Evolutionary conservation across 768 basidiomycete genomes (phyloP).

Genomic region (Lactifluus rugatus): DNA sequence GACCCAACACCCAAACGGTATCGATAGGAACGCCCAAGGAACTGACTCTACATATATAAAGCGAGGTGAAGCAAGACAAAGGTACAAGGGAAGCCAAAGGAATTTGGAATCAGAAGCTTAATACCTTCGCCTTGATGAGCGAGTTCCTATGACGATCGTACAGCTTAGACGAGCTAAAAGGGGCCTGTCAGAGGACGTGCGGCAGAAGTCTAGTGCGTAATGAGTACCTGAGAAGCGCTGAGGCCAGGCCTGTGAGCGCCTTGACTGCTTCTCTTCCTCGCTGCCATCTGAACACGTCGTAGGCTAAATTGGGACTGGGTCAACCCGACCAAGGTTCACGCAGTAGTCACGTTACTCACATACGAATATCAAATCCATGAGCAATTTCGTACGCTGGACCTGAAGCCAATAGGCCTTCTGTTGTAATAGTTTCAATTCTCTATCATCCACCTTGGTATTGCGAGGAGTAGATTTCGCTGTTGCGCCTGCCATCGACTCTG

Average conservation of each 20-base stretch:
- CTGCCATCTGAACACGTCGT: conserved; percentile 65
- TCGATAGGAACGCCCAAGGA: conserved; percentile 1
- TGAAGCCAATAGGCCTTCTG: conserved; percentile 72
- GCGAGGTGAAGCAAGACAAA: conserved; percentile 6
- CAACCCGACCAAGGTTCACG: conserved; percentile 13
- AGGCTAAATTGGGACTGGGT: conserved; percentile 38
- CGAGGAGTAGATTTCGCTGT: conserved; percentile 61
- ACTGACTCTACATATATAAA: conserved; percentile 10
- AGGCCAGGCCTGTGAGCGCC: conserved; percentile 54
- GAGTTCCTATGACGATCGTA: conserved; percentile 60
- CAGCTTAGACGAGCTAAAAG: conserved; percentile 57
- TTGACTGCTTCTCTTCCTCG: conserved; percentile 51
- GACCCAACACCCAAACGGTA: conserved; percentile 5
- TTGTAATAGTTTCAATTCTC: conserved; percentile 56
- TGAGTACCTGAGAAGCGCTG: conserved; percentile 63
- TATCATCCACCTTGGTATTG: conserved; percentile 50
- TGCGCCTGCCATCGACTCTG: conserved; percentile 61
- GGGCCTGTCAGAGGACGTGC: conserved; percentile 9
- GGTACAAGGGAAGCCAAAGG: background rate
- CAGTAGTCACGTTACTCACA: conserved; percentile 38
- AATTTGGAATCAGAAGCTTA: conserved; percentile 23
- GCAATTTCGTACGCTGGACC: conserved; percentile 56
- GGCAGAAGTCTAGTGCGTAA: conserved; percentile 10
- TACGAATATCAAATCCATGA: conserved; percentile 83
- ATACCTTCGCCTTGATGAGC: conserved; percentile 53